Percentiles rank a stretch among this genome's conserved stretches.
phyloP scores from a whole-genome alignment of 1,284 basidiomycete species.

The Cryptococcus deneoformans region DNA sequence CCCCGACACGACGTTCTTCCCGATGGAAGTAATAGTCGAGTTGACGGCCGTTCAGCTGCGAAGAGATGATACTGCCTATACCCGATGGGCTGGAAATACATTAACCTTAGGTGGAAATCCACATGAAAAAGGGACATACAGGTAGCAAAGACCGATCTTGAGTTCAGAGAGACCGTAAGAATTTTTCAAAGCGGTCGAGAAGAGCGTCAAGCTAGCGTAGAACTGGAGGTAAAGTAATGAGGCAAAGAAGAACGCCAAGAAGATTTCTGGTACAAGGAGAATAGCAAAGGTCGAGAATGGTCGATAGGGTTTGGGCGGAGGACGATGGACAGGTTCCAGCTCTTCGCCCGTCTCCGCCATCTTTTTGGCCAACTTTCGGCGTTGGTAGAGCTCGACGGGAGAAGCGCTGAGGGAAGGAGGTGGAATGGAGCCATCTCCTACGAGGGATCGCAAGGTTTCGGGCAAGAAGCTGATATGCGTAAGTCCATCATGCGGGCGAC shows the following conservation, averaged over 20 bases:
- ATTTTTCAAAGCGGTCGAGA: slow-evolving; percentile 43
- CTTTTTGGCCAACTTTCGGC: slow-evolving; percentile 23
- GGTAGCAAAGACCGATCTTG: slow-evolving; percentile 48
- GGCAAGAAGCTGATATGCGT: slow-evolving; percentile 21
- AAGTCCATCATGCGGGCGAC: background rate
- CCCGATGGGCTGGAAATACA: slow-evolving; percentile 35
- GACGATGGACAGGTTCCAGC: slow-evolving; percentile 25
- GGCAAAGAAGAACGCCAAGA: slow-evolving; percentile 32
- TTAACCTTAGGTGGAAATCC: background rate
- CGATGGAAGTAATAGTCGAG: slow-evolving; percentile 41
- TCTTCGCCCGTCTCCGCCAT: slow-evolving; percentile 18
- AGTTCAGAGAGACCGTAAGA: slow-evolving; percentile 41
- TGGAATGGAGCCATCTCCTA: slow-evolving; percentile 46
- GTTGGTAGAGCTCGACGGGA: slow-evolving; percentile 24
- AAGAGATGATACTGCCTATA: slow-evolving; percentile 30
- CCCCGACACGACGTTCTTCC: slow-evolving; percentile 40
- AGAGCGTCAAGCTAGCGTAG: slow-evolving; percentile 45
- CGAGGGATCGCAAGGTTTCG: slow-evolving; percentile 46
- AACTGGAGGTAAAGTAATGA: slow-evolving; percentile 46
- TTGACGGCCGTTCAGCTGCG: slow-evolving; percentile 38
- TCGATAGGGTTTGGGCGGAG: slow-evolving; percentile 34
- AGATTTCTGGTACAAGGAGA: slow-evolving; percentile 43
- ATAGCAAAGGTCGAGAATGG: slow-evolving; percentile 42
- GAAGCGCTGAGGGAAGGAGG: slow-evolving; percentile 40
- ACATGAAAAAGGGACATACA: slow-evolving; percentile 27